phyloP scores from a whole-genome alignment of 352 stramenopile genomes.

The Phytophthora quininea region DNA sequence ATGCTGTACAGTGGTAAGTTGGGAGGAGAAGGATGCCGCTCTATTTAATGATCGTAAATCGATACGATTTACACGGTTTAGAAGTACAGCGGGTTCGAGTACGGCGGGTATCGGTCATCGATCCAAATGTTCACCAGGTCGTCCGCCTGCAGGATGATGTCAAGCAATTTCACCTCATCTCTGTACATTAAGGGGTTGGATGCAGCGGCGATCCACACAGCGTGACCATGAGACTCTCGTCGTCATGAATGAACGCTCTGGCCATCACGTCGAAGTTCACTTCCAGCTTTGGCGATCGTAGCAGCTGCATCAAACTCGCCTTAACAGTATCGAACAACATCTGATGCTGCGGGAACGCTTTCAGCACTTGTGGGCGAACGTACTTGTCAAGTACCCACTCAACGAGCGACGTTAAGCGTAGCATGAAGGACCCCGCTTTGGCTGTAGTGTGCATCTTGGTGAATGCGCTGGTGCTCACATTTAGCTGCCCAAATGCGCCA shows the following conservation, averaged over 20 bases:
- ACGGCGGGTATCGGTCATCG: conserved; percentile 70
- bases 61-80: conserved; percentile 4
- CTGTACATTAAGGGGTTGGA: conserved; percentile 60
- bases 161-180: conserved; percentile 62
- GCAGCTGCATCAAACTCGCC: conserved; percentile 41
- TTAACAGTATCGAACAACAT: conserved; percentile 62
- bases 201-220: conserved; percentile 57
- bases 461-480: conserved; percentile 57
- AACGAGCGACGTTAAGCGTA: conserved; percentile 50
- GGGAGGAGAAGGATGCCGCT: too few relatives aligned
- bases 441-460: conserved; percentile 69
- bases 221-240: conserved; percentile 60
- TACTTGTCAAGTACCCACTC: conserved; percentile 46
- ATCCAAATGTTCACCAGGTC: conserved; percentile 80
- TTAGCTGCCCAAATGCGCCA: conserved; percentile 29
- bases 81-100: conserved; percentile 75
- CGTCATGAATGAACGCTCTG: conserved; percentile 63
- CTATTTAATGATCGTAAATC: too few relatives aligned
- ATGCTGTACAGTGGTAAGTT: too few relatives aligned
- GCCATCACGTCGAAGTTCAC: conserved; percentile 68
- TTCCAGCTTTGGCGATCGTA: conserved; percentile 52
- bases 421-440: conserved; percentile 55
- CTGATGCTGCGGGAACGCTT: conserved; percentile 61
- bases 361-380: conserved; percentile 45
- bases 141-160: conserved; percentile 70